Evolutionary conservation across 352 stramenopile genomes (phyloP).

Genomic region (Elongisporangium anandrum): DNA sequence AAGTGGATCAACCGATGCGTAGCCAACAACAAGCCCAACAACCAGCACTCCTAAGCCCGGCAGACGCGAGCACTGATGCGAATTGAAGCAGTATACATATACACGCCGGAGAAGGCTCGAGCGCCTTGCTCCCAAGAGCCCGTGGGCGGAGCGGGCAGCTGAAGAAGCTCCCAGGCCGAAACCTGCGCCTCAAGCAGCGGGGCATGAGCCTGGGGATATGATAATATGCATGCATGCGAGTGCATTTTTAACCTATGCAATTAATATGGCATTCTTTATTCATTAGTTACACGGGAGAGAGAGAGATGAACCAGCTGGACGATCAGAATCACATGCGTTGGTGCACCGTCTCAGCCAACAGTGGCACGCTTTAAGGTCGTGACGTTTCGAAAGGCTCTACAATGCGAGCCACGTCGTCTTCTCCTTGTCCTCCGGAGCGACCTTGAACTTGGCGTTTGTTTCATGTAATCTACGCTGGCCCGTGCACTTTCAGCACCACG

Average conservation of each 20-base stretch:
- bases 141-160: neutral
- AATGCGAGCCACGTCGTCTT: slow-evolving; percentile 88
- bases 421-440: slow-evolving; percentile 81
- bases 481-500: slow-evolving; percentile 30
- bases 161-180: slow-evolving; percentile 8
- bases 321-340: neutral
- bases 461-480: slow-evolving; percentile 59
- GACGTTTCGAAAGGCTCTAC: slow-evolving; percentile 2
- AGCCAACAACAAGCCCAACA: slow-evolving; percentile 5
- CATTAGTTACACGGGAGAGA: too few species aligned
- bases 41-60: neutral
- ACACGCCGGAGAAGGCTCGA: neutral
- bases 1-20: slow-evolving; percentile 82
- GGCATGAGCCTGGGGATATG: neutral
- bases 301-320: too few species aligned
- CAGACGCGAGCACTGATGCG: too few species aligned
- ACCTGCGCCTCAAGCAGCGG: neutral
- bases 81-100: neutral
- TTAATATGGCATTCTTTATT: neutral
- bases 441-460: slow-evolving; percentile 35
- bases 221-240: neutral
- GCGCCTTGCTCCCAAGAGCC: too few species aligned
- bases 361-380: too few species aligned
- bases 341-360: slow-evolving; percentile 5
- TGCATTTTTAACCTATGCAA: slow-evolving; percentile 1